Base-by-base conservation (phyloP, 1,139 yeast species). In the Yamadazyma friedrichii region DNA sequence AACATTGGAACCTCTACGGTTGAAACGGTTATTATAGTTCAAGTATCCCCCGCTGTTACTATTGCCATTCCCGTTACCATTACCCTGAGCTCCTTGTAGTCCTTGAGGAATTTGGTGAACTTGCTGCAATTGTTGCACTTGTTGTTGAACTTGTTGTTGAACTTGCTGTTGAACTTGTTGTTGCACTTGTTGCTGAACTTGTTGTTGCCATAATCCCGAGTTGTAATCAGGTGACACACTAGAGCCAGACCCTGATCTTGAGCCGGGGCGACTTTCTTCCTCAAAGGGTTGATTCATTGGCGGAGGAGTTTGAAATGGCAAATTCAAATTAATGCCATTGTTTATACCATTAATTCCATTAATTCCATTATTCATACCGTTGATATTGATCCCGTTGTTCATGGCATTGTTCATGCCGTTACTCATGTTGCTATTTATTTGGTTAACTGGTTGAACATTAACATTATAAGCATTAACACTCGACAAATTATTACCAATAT, bases 291-390 rank as follows among this genome's bases (percentile, higher is more conserved):
- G 50, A 26, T 44, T 50, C n/a, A 49, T 38, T 6, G 61, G 60
- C 3, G 61, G 60, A 30, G 65, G 58, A 6, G 64, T 54, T 16
- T 60, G 49, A 40, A 59, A 61, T 16, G 62, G 62, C 31, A 54
- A 47, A 33, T 58, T 56, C 8, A 42, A 35, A 22, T 33, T 29
- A 15, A 32, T 15, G 36, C 58, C 61, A n/a, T 62, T 67, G 3
- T 10, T 15, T 12, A 36, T 30, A 25, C 42, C 43, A 35, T 44
- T 27, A 3, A 24, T 10, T 8, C 20, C n/a, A 8, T 16, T 30
- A 11, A 9, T 12, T 4, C 15, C 24, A 28, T 28, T 29, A 11
- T 17, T 12, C 25, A 20, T 20, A 17, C 27, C 27, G n/a, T 17
- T 20, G 12, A 13, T 12, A 20, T 22, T 30, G 9, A 20, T 12